A percentile compares a stretch with the other conserved stretches of the same genome.
Conservation (phyloP, 768 basidiomycete species). For the Leccinum sublutescens region DNA sequence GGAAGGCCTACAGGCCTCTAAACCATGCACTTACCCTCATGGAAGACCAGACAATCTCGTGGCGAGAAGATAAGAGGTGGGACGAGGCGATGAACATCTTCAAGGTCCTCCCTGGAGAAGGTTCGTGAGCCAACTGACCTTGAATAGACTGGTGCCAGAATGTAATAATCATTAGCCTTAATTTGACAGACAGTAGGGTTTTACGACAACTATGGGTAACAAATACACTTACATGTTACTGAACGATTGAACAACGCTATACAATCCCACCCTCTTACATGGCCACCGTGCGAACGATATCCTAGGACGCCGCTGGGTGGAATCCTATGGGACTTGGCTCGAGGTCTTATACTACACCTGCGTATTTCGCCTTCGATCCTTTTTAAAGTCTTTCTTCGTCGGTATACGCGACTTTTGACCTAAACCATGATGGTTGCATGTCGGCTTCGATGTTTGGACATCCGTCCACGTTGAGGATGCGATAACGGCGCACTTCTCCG, state of each 20-base stretch:
- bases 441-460: slow-evolving; percentile 56
- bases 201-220: slow-evolving; percentile 3
- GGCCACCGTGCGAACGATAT: not conserved
- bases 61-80: slow-evolving; percentile 58
- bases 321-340: not conserved
- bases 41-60: slow-evolving; percentile 50
- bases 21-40: slow-evolving; percentile 48
- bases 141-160: no score
- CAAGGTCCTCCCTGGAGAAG: slow-evolving; percentile 29
- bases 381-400: slow-evolving; percentile 46
- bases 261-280: not conserved
- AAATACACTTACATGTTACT: not conserved
- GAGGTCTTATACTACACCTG: not conserved
- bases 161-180: not conserved
- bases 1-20: slow-evolving; percentile 29
- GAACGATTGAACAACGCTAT: not conserved
- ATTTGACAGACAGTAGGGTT: not conserved
- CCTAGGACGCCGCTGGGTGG: no score
- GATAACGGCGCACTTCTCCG: slow-evolving; percentile 31
- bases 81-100: slow-evolving; percentile 43
- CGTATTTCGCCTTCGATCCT: slow-evolving; percentile 25
- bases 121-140: not conserved
- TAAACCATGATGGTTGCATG: slow-evolving; percentile 63
- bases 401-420: slow-evolving; percentile 52
- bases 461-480: slow-evolving; percentile 50